Conservation (phyloP, 208 protist genomes). For the Trypanosoma conorhini region DNA sequence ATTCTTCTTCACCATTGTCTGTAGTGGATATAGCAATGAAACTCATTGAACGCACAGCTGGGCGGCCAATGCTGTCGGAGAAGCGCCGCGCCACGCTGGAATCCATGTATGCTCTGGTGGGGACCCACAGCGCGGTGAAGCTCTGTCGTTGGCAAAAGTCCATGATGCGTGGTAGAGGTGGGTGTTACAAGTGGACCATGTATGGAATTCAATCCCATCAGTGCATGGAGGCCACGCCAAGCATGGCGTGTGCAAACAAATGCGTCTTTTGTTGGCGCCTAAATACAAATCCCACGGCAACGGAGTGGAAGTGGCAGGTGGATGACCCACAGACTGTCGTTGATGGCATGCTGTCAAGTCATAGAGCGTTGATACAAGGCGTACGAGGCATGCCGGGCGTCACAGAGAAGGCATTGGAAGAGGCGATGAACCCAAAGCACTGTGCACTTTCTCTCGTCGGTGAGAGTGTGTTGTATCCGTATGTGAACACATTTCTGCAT, state of each 20-base stretch:
- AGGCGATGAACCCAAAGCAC: slow-evolving; percentile 88
- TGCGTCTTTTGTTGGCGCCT: slow-evolving; percentile 96
- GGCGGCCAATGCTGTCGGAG: slow-evolving; percentile 80
- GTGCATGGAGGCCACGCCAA: slow-evolving; percentile 97
- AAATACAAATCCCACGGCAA: slow-evolving; percentile 94
- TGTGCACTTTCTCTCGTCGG: slow-evolving; percentile 96
- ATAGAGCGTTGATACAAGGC: slow-evolving; percentile 79
- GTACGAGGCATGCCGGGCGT: slow-evolving; percentile 92
- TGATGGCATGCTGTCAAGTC: slow-evolving; percentile 79
- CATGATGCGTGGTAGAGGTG: slow-evolving; percentile 95
- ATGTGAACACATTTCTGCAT: slow-evolving; percentile 92
- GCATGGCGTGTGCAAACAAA: slow-evolving; percentile 96
- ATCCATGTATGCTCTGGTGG: slow-evolving; percentile 91
- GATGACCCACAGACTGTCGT: slow-evolving; percentile 90
- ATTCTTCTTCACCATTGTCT: slow-evolving; percentile 1
- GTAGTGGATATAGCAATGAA: slow-evolving; percentile 6
- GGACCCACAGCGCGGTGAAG: slow-evolving; percentile 96
- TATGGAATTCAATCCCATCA: slow-evolving; percentile 96
- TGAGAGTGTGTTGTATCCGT: slow-evolving; percentile 95
- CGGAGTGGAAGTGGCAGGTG: slow-evolving; percentile 92
- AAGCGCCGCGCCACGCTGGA: slow-evolving; percentile 59
- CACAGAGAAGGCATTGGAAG: slow-evolving; percentile 65
- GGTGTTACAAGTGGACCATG: slow-evolving; percentile 98
- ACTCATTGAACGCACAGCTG: slow-evolving; percentile 1
- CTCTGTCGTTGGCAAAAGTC: slow-evolving; percentile 98